Percentiles rank a stretch among this genome's conserved stretches.
phyloP scores from a whole-genome alignment of 2,329 filamentous ascomycete genomes.

The Neofusicoccum sp. region DNA sequence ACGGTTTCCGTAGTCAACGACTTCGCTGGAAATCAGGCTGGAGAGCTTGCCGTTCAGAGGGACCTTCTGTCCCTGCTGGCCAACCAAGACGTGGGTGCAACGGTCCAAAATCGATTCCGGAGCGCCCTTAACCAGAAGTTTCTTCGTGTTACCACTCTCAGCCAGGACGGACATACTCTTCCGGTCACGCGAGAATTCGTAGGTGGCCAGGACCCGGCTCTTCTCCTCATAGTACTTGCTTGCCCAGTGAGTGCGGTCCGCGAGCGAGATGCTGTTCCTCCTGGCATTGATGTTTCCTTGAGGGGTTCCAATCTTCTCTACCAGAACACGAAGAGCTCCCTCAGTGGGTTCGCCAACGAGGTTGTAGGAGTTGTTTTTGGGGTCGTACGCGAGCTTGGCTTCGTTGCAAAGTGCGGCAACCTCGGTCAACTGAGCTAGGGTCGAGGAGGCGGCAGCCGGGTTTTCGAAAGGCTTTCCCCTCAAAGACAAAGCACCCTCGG shows the following conservation, averaged over 20 bases:
- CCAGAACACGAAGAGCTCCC: slow-evolving; percentile 85
- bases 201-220: slow-evolving; percentile 77
- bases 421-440: slow-evolving; percentile 75
- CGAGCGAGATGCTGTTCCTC: slow-evolving; percentile 50
- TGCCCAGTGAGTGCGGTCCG: slow-evolving; percentile 74
- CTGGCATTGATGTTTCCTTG: slow-evolving; percentile 62
- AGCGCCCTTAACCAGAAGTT: slow-evolving; percentile 92
- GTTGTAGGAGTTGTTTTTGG: slow-evolving; percentile 71
- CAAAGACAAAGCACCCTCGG: slow-evolving; percentile 71
- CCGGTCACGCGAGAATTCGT: slow-evolving; percentile 94
- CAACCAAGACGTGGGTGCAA: slow-evolving; percentile 80
- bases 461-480: slow-evolving; percentile 70
- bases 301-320: slow-evolving; percentile 90
- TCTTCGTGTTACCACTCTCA: slow-evolving; percentile 68
- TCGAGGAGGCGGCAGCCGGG: slow-evolving; percentile 71
- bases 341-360: slow-evolving; percentile 95
- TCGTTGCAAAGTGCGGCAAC: slow-evolving; percentile 84
- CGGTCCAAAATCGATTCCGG: slow-evolving; percentile 93
- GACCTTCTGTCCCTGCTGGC: slow-evolving; percentile 76
- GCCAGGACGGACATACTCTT: slow-evolving; percentile 99
- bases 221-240: slow-evolving; percentile 83
- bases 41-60: slow-evolving; percentile 69
- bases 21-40: slow-evolving; percentile 73
- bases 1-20: slow-evolving; percentile 86
- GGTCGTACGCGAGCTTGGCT: slow-evolving; percentile 78